phyloP scores from a whole-genome alignment of 441 rosid genomes.

The Theobroma grandiflorum region DNA sequence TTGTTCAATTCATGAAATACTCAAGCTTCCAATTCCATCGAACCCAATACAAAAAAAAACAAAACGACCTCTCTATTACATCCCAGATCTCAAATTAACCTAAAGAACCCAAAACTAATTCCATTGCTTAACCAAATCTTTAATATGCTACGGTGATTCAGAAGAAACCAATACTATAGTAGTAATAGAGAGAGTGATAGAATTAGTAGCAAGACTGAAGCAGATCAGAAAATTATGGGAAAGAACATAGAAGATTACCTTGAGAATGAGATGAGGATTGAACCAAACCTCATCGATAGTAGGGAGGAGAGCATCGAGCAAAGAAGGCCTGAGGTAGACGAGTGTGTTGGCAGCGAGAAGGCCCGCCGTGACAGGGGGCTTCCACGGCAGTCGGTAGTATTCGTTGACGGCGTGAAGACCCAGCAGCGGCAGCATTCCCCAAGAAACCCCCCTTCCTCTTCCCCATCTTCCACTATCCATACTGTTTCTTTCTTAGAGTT shows the following conservation, averaged over 20 bases:
- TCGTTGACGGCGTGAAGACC: constrained; percentile 75
- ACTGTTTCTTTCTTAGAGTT: neutral
- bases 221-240: too few species aligned
- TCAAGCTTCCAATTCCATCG: neutral
- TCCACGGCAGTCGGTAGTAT: constrained; percentile 83
- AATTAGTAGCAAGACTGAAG: too few species aligned
- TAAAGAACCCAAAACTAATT: too few species aligned
- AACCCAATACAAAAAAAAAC: neutral
- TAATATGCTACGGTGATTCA: too few species aligned
- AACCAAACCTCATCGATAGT: constrained; percentile 76
- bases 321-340: constrained; percentile 71
- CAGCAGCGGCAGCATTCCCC: constrained; percentile 78
- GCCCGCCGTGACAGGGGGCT: constrained; percentile 91
- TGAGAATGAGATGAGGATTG: constrained; percentile 85
- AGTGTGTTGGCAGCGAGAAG: constrained; percentile 78
- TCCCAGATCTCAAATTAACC: too few species aligned
- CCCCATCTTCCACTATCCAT: constrained; percentile 46
- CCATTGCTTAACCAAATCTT: too few species aligned
- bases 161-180: too few species aligned
- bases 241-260: constrained; percentile 48
- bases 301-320: constrained; percentile 65
- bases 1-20: too few species aligned
- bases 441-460: constrained; percentile 46
- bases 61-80: too few species aligned
- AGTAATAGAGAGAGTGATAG: too few species aligned